Evolutionary conservation across 148 eudicot species (phyloP), one percentile per base, ranked within the genome.

Genomic region (Nyssa sinensis): DNA sequence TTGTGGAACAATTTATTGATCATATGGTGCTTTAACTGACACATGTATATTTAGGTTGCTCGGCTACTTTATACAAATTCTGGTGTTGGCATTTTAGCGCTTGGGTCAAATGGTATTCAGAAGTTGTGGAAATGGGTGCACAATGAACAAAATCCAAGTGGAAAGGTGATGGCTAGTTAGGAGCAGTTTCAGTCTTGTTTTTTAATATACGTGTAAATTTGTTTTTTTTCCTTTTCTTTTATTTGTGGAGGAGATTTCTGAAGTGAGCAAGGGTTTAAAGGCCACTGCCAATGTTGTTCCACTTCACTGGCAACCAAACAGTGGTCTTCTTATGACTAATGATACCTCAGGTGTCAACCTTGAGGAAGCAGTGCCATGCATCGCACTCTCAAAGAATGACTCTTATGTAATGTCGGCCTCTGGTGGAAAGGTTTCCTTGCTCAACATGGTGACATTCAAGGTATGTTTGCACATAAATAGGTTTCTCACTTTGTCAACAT

Each of bases 401-500:
- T 93, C 99, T 30, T 95, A 95, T 81, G 94, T 95, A 64, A 91
- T 93, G 94, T 93, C 99, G 19, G 96, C 96, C 27, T 89, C 88
- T 64, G 99, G 98, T 66, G 99, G 99, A 77, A 95, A 95, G 72
- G 89, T 95, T 74, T 89, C 98, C 12, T 75, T 95, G 67, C 91
- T 95, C 77, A 95, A 95, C 75, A 93, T 95, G 99, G 91, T 93
- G 97, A 95, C 98, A 14, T 95, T 90, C 66, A 95, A 93, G 96
- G 99, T 93, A 81, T 73, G 69, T 28, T 57, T 67, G 33, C 11
- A 29, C 19, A 16, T 62, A 13, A 25, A 61, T 39, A 32, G 47
- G 21, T 13, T 47, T 19, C 35, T 31, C 28, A 21, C 32, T 33
- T 37, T 8, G n/a, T 28, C 28, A 13, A 23, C 0, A 16, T 35